Conservation (phyloP, 1,284 basidiomycete species). For the Ceratobasidium sp. region DNA sequence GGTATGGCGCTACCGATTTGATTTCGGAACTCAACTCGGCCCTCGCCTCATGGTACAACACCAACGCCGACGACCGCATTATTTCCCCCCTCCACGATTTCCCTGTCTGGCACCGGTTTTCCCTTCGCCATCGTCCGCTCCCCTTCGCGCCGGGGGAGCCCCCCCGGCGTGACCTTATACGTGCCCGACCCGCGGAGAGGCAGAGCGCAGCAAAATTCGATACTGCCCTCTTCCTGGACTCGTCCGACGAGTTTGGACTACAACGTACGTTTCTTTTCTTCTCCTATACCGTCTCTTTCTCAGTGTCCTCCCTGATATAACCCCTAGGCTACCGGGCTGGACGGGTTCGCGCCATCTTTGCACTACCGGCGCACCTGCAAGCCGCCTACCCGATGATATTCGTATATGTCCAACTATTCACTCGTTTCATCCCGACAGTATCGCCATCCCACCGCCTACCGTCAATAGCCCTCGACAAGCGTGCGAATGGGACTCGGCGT, state of each 20-base stretch:
- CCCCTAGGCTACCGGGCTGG: not conserved
- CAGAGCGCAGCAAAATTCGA: not conserved
- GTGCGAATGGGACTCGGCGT: not conserved
- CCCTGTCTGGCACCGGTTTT: constrained; percentile 14
- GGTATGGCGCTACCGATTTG: not conserved
- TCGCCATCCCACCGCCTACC: not conserved
- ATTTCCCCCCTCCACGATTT: not conserved
- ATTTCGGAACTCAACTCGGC: not conserved
- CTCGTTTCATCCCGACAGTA: not conserved
- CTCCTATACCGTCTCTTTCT: not conserved
- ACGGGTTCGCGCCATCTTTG: constrained; percentile 1
- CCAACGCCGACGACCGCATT: not conserved
- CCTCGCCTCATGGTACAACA: not conserved
- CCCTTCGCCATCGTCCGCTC: not conserved
- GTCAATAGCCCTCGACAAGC: not conserved
- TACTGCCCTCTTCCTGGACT: not conserved
- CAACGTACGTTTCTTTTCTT: not conserved
- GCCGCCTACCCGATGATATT: not conserved
- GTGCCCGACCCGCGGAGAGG: not conserved
- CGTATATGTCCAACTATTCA: not conserved
- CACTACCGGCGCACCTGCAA: not conserved
- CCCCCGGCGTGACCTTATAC: not conserved
- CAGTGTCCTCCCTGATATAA: not conserved
- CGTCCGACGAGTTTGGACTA: not conserved
- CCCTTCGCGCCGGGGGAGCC: not conserved